phyloP scores from a whole-genome alignment of 1,284 basidiomycete genomes.

The Ganoderma leucocontextum region DNA sequence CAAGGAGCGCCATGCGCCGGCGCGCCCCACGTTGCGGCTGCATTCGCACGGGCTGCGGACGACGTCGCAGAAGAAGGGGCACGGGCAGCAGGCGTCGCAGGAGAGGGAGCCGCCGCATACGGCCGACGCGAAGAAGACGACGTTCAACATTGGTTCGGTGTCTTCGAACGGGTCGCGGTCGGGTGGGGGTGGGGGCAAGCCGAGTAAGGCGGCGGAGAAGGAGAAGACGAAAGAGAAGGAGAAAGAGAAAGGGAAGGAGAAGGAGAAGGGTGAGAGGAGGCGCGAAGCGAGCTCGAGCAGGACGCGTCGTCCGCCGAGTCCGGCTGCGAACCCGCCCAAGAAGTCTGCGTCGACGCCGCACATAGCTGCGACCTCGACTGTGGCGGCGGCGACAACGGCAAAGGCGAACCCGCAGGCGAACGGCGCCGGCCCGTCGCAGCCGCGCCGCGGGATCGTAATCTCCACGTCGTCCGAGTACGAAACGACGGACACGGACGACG shows the following conservation, averaged over 20 bases:
- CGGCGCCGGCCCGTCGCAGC: conserved; percentile 28
- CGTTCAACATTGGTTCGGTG: conserved; percentile 66
- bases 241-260: conserved; percentile 12
- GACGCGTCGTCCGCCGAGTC: conserved; percentile 21
- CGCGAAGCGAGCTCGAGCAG: background rate
- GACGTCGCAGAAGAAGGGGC: conserved; percentile 30
- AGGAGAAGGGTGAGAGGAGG: background rate
- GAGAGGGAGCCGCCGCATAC: conserved; percentile 22
- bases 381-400: conserved; percentile 16
- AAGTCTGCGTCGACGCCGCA: conserved; percentile 11
- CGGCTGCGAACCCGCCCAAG: conserved; percentile 10
- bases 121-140: conserved; percentile 39
- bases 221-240: conserved; percentile 18
- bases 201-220: conserved; percentile 19
- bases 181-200: conserved; percentile 17
- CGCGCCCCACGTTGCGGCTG: conserved; percentile 34
- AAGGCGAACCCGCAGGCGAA: conserved; percentile 11
- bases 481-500: conserved; percentile 61
- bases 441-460: conserved; percentile 41
- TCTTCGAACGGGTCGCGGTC: conserved; percentile 57
- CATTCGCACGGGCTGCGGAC: conserved; percentile 31
- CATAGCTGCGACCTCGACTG: background rate
- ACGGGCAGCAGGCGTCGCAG: background rate
- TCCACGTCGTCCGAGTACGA: conserved; percentile 49
- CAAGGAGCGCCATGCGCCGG: conserved; percentile 37